Base-by-base conservation (phyloP, 2,329 filamentous ascomycete genomes). In the Lasiodiplodia citricola region DNA sequence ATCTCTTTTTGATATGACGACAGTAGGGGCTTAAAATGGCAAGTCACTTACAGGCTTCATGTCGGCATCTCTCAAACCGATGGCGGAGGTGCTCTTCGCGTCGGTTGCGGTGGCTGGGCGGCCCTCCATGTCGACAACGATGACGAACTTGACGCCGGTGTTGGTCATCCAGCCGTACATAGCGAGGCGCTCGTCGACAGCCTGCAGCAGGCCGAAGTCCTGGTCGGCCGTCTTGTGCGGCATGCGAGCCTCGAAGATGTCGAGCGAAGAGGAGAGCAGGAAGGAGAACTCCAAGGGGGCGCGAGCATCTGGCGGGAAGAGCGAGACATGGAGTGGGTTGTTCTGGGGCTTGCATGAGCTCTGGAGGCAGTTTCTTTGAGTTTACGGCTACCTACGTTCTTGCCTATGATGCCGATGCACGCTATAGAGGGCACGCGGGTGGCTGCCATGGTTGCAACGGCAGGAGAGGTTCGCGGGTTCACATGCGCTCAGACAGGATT, bases 121-220 rank as follows among this genome's bases (percentile, higher is more conserved):
- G 1, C 94, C 94, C 73, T 94, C 89, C 87, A 97, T 93, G 81
- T 99, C 95, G 37, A 98, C 91, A 3, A 97, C 88, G 71, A 94
- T 91, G 41, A 98, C 90, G 76, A 99, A 90, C 78, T 95, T 94
- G 71, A 97, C 89, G 51, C 94, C 94, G 31, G 96, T 98, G 81
- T 97, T 98, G 68, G 96, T 97, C 80, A 98, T 88, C 89, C 93
- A 97, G 75, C 96, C 96, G 83, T 98, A 99, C 73, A 94, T 92
- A 44, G 94, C 94, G 57, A 98, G 87, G 31, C 94, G 88, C 82
- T 99, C 95, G 83, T 98, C 96, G 70, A 98, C 87, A 69, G 94
- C 94, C 82, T 98, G 95, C 63, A 99, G 87, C 14, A 98, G 87
- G 37, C 96, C 95, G 73, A 96, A 91, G 79, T 98, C 95, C 74